These are phyloP conservation scores for Taxillus chinensis DNA, from an alignment of 164 flowering plant genomes.

Conservation along the genomic window DNA sequence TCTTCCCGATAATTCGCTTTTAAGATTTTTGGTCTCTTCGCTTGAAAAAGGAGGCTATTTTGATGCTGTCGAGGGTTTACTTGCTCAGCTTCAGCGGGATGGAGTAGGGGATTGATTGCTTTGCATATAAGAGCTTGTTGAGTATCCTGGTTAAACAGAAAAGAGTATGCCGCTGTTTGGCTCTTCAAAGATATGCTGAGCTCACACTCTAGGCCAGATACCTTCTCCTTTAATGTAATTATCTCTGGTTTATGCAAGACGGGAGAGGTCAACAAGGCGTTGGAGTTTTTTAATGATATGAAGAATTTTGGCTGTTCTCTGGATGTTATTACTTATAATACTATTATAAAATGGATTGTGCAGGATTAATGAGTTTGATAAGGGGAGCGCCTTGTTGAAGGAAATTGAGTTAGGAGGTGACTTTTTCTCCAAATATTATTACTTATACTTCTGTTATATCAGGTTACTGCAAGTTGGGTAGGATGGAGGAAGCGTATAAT, in stretches of 20 bases:
- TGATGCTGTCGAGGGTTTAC: conserved; percentile 27
- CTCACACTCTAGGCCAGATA: conserved; percentile 28
- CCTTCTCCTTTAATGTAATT: conserved; percentile 63
- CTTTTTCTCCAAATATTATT: conserved; percentile 39
- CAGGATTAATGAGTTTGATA: conserved; percentile 40
- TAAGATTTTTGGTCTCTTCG: conserved; percentile 33
- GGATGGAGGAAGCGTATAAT: conserved; percentile 45
- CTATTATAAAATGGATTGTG: conserved; percentile 63
- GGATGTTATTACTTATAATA: conserved; percentile 61
- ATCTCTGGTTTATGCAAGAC: conserved; percentile 53
- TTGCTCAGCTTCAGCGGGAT: conserved; percentile 22
- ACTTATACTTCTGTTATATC: conserved; percentile 65
- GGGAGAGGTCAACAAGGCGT: conserved; percentile 42
- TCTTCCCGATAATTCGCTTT: conserved; percentile 24
- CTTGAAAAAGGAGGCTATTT: conserved; percentile 32
- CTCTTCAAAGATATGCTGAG: conserved; percentile 40
- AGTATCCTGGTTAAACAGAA: conserved; percentile 33
- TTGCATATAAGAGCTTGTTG: conserved; percentile 46
- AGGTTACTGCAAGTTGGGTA: conserved; percentile 59
- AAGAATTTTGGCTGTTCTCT: conserved; percentile 51
- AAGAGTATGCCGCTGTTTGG: conserved; percentile 42
- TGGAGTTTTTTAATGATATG: conserved; percentile 50
- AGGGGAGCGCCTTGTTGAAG: conserved; percentile 34
- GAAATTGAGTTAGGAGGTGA: conserved; percentile 23
- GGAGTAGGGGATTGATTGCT: conserved; percentile 18